Conservation (phyloP, 2,329 filamentous ascomycete species). For the Aspergillus nomiae region DNA sequence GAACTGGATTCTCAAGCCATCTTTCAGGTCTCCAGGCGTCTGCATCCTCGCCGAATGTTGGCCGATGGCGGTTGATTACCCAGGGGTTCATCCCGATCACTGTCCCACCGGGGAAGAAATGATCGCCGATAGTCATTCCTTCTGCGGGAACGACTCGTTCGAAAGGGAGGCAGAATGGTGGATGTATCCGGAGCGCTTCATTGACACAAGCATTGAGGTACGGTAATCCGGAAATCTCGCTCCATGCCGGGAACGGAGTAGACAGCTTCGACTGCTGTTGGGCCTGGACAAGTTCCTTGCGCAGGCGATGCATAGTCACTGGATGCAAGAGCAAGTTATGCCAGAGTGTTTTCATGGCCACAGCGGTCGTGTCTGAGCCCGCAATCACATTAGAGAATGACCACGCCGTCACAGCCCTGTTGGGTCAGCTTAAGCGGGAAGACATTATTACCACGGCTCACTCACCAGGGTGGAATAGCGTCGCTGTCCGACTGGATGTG, state of each 20-base stretch:
- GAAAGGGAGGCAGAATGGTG: constrained; percentile 70
- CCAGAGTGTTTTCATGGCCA: constrained; percentile 68
- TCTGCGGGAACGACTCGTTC: constrained; percentile 73
- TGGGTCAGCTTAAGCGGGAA: constrained; percentile 50
- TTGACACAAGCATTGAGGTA: constrained; percentile 80
- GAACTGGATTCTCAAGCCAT: constrained; percentile 9
- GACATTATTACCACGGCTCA: constrained; percentile 52
- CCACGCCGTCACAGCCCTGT: constrained; percentile 69
- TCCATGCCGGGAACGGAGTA: constrained; percentile 68
- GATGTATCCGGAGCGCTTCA: constrained; percentile 75
- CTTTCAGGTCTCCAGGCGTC: constrained; percentile 50
- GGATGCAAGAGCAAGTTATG: constrained; percentile 71
- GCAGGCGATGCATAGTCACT: constrained; percentile 32
- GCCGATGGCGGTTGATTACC: constrained; percentile 69
- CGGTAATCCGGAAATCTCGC: constrained; percentile 61
- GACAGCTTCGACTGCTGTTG: constrained; percentile 50
- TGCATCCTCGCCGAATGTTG: constrained; percentile 69
- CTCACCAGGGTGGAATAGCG: constrained; percentile 65
- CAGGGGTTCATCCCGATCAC: constrained; percentile 64
- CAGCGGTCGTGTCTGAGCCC: constrained; percentile 76
- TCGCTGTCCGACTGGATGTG: not conserved
- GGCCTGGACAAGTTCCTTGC: constrained; percentile 61
- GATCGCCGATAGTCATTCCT: constrained; percentile 43
- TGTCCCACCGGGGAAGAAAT: constrained; percentile 11
- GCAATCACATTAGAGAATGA: constrained; percentile 52